phyloP scores from a whole-genome alignment of 768 basidiomycete genomes.

The Royoungia palumana region DNA sequence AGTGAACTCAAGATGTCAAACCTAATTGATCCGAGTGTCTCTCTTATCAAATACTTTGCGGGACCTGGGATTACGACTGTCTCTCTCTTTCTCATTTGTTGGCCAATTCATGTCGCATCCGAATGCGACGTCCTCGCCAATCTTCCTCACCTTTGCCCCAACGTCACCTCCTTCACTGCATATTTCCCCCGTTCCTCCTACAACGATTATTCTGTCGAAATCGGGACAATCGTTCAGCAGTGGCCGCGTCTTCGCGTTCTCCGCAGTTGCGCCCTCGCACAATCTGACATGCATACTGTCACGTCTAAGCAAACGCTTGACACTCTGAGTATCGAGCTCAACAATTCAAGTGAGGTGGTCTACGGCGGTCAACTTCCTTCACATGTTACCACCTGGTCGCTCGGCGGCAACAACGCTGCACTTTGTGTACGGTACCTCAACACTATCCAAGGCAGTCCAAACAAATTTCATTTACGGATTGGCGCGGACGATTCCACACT shows the following conservation, averaged over 20 bases:
- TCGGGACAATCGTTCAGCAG: constrained; percentile 20
- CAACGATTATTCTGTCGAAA: constrained; percentile 25
- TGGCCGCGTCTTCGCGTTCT: constrained; percentile 20
- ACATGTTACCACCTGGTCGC: constrained; percentile 18
- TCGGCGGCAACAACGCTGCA: constrained; percentile 22
- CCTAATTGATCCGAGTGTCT: constrained; percentile 20
- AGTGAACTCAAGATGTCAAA: constrained; percentile 23
- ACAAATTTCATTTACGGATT: constrained; percentile 17
- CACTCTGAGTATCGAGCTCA: constrained; percentile 26
- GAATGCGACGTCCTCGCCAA: constrained; percentile 20
- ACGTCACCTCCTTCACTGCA: constrained; percentile 25
- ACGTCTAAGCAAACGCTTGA: constrained; percentile 9
- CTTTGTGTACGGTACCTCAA: constrained; percentile 22
- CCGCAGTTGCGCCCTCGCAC: constrained; percentile 20
- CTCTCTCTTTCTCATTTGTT: constrained; percentile 23
- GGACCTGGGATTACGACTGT: constrained; percentile 17
- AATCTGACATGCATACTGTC: constrained; percentile 20
- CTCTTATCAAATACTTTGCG: constrained; percentile 24
- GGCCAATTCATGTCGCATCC: constrained; percentile 21
- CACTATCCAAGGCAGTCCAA: constrained; percentile 16
- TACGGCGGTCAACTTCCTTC: constrained; percentile 21
- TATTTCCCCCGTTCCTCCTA: constrained; percentile 27
- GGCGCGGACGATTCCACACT: constrained; percentile 26
- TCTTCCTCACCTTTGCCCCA: constrained; percentile 22
- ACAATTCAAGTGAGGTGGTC: constrained; percentile 18